Evolutionary conservation across 2,329 filamentous ascomycete species (phyloP).

Genomic region (Cordyceps tenuipes): DNA sequence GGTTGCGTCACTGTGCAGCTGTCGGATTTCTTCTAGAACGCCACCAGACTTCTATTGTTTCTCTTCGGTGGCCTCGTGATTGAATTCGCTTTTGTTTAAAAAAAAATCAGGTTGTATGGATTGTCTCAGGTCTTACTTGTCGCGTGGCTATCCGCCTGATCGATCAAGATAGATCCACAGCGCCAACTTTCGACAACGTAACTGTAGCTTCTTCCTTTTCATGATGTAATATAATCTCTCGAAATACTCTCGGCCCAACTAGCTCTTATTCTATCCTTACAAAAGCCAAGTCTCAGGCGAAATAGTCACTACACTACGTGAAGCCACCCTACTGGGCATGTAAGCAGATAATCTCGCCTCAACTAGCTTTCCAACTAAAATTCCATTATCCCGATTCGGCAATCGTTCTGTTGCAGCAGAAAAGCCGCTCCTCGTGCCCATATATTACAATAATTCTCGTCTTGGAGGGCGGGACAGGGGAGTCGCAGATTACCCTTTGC

Average conservation of each 20-base stretch:
- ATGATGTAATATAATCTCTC: not conserved
- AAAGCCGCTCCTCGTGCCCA: conserved; percentile 1
- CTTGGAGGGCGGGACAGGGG: not conserved
- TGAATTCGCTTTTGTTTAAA: not conserved
- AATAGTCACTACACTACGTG: not conserved
- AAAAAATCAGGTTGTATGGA: not conserved
- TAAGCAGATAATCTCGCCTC: not conserved
- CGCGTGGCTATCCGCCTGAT: not conserved
- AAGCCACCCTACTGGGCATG: not conserved
- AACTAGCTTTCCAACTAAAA: not conserved
- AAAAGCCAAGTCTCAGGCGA: not conserved
- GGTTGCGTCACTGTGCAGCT: not conserved
- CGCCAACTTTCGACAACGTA: not conserved
- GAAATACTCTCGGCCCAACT: not conserved
- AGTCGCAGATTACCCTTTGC: not conserved
- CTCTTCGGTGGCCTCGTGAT: not conserved
- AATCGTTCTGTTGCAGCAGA: conserved; percentile 1
- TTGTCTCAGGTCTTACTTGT: not conserved
- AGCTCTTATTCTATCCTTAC: not conserved
- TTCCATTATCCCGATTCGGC: conserved; percentile 1
- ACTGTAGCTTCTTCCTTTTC: not conserved
- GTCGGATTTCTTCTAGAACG: not conserved
- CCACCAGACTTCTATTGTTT: not conserved
- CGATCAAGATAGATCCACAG: not conserved
- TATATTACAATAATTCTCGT: not conserved